Evolutionary conservation across 768 basidiomycete species (phyloP).

Genomic region (Xerocomus brunneocitrinus): DNA sequence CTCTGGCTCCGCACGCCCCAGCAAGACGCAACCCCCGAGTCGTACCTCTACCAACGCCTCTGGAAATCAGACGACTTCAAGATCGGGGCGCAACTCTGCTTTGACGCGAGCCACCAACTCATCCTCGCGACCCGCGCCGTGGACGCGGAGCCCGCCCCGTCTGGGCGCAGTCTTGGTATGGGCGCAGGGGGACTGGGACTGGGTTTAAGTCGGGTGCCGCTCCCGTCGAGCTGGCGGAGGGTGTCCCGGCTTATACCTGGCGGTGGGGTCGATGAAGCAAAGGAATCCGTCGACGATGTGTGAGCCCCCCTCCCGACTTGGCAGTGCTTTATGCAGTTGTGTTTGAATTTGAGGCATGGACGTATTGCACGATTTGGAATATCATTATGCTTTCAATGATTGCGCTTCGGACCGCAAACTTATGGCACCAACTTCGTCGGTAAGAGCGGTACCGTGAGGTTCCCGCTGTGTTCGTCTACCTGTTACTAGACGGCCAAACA

Average conservation of each 20-base stretch:
- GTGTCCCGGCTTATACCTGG: constrained; percentile 10
- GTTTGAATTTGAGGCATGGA: not conserved
- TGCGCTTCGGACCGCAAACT: too few relatives aligned
- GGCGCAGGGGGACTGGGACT: not conserved
- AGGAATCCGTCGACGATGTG: constrained; percentile 12
- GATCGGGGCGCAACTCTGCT: constrained; percentile 53
- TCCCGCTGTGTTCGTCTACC: too few relatives aligned
- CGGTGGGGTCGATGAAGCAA: not conserved
- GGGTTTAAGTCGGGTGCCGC: not conserved
- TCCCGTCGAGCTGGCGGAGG: constrained; percentile 4
- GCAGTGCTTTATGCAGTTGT: not conserved
- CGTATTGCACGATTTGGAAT: too few relatives aligned
- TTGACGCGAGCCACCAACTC: constrained; percentile 47
- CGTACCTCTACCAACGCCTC: constrained; percentile 59
- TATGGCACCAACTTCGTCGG: too few relatives aligned
- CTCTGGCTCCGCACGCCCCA: constrained; percentile 54
- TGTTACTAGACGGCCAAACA: too few relatives aligned
- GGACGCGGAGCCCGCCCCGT: not conserved
- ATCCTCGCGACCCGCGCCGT: constrained; percentile 42
- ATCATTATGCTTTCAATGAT: too few relatives aligned
- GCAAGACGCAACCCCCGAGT: constrained; percentile 1
- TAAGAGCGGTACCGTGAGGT: too few relatives aligned
- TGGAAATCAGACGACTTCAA: constrained; percentile 64
- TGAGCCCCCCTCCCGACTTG: not conserved
- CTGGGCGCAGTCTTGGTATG: not conserved